A percentile compares a stretch with the other conserved stretches of the same genome.
phyloP scores from a whole-genome alignment of 2,329 filamentous ascomycete species.

The Aspergillus costaricaensis region DNA sequence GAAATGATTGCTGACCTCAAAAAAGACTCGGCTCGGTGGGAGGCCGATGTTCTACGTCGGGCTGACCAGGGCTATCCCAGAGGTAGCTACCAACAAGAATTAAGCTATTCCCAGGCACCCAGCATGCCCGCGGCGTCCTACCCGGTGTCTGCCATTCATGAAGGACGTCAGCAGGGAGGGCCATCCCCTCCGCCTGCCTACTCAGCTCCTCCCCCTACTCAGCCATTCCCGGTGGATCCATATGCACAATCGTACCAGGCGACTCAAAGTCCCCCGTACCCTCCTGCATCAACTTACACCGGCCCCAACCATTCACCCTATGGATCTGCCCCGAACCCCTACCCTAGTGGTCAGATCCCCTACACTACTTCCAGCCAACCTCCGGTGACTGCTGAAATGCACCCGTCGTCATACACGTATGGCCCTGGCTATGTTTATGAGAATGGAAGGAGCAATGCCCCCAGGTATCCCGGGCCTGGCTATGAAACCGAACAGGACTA shows the following conservation, averaged over 20 bases:
- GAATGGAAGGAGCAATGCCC: slow-evolving; percentile 41
- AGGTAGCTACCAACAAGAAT: slow-evolving; percentile 46
- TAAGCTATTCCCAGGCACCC: slow-evolving; percentile 39
- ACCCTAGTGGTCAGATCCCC: slow-evolving; percentile 36
- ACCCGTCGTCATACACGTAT: slow-evolving; percentile 43
- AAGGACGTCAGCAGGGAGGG: slow-evolving; percentile 40
- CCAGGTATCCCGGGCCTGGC: slow-evolving; percentile 44
- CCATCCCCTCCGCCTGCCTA: slow-evolving; percentile 41
- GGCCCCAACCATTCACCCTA: slow-evolving; percentile 38
- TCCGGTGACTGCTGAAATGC: slow-evolving; percentile 42
- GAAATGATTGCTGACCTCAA: slow-evolving; percentile 59
- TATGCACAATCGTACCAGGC: slow-evolving; percentile 37
- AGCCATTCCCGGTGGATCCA: slow-evolving; percentile 40
- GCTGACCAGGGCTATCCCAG: slow-evolving; percentile 44
- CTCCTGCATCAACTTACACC: slow-evolving; percentile 34
- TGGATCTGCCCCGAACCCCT: slow-evolving; percentile 36
- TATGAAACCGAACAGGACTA: slow-evolving; percentile 47
- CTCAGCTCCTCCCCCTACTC: slow-evolving; percentile 32
- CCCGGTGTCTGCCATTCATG: slow-evolving; percentile 39
- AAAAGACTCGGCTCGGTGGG: slow-evolving; percentile 55
- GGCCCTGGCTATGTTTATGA: slow-evolving; percentile 41
- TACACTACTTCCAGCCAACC: slow-evolving; percentile 40
- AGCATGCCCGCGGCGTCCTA: slow-evolving; percentile 42
- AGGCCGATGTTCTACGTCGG: slow-evolving; percentile 45
- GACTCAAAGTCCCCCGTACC: slow-evolving; percentile 38